Evolutionary conservation across 2,329 filamentous ascomycete species (phyloP).

Genomic region (Rhynchosporium agropyri): DNA sequence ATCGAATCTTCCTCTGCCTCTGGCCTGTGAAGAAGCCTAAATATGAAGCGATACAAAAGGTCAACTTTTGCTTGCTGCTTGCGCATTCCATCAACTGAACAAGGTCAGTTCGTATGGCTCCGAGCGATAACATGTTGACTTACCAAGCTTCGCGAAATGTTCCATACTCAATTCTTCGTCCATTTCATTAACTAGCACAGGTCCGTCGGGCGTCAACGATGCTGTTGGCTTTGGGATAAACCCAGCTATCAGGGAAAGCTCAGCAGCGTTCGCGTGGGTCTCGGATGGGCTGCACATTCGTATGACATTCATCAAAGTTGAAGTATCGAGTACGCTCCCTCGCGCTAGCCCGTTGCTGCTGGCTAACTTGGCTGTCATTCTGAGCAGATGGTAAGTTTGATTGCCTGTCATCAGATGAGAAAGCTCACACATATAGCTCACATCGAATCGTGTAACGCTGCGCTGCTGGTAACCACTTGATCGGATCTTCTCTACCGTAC

Average conservation of each 20-base stretch:
- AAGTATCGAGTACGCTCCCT: neutral
- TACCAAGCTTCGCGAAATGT: neutral
- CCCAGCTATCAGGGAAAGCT: no score
- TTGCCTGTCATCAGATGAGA: neutral
- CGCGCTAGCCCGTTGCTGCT: neutral
- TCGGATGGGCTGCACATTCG: neutral
- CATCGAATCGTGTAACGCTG: neutral
- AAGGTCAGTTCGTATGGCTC: neutral
- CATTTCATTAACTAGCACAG: no score
- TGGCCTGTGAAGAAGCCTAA: neutral
- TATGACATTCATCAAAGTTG: neutral
- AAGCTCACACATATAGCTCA: constrained; percentile 1
- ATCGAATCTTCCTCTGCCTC: neutral
- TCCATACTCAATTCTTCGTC: neutral
- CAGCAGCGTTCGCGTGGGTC: no score
- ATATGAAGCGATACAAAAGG: neutral
- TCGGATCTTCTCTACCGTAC: neutral
- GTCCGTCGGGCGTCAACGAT: no score
- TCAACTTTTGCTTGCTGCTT: neutral
- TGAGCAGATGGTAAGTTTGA: neutral
- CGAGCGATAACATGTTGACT: neutral
- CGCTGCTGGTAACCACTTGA: constrained; percentile 1
- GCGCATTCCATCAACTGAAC: neutral
- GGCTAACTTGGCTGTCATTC: neutral
- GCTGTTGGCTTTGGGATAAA: no score